phyloP scores from a whole-genome alignment of 768 basidiomycete genomes.

The Myochromella boudieri region DNA sequence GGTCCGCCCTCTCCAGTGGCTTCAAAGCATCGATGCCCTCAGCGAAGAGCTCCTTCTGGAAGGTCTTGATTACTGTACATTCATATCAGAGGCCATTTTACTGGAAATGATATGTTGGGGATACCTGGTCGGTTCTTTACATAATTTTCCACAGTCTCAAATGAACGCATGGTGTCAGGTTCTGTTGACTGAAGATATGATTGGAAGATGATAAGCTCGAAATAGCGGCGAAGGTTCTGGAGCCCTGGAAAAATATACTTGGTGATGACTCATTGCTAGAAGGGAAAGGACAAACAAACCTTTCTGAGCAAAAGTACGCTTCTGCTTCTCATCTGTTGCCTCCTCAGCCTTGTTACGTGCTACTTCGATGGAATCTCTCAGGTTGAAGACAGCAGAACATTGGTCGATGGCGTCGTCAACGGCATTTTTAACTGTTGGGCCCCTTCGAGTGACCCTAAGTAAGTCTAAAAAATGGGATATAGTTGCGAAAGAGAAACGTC shows the following conservation, averaged over 20 bases:
- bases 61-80: constrained; percentile 85
- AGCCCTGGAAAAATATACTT: constrained; percentile 46
- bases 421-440: constrained; percentile 78
- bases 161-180: constrained; percentile 75
- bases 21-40: constrained; percentile 80
- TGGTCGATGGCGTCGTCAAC: constrained; percentile 90
- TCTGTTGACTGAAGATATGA: constrained; percentile 81
- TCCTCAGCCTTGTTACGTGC: constrained; percentile 77
- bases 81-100: not conserved
- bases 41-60: constrained; percentile 83
- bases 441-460: constrained; percentile 83
- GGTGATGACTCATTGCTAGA: not conserved
- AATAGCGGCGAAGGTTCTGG: constrained; percentile 82
- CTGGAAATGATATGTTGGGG: constrained; percentile 4
- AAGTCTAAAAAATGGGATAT: constrained; percentile 51
- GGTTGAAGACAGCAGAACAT: constrained; percentile 79
- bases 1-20: constrained; percentile 74
- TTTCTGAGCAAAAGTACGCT: constrained; percentile 64
- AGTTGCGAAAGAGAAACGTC: constrained; percentile 2
- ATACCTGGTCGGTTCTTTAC: constrained; percentile 83
- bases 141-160: constrained; percentile 79
- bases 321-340: constrained; percentile 68
- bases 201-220: constrained; percentile 85
- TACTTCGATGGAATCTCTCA: constrained; percentile 88
- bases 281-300: constrained; percentile 41